Evolutionary conservation across 2,329 filamentous ascomycete genomes (phyloP).

Genomic region (Fusarium globosum): DNA sequence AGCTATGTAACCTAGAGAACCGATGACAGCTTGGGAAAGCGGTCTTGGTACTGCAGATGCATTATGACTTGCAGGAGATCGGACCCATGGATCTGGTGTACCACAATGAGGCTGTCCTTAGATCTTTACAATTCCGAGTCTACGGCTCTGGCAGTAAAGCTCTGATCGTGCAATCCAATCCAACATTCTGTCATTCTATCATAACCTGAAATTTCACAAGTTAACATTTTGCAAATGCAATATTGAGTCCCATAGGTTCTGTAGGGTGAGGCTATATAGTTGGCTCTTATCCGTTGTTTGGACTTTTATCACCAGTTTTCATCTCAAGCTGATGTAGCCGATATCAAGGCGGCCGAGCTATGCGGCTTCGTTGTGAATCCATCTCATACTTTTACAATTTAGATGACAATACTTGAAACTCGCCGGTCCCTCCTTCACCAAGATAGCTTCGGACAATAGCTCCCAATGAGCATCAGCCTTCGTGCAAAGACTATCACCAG

Average conservation of each 20-base stretch:
- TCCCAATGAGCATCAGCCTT: not conserved
- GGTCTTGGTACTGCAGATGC: not conserved
- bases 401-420: not conserved
- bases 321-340: not conserved
- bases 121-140: not conserved
- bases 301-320: not conserved
- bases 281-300: not conserved
- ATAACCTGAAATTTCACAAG: too few relatives aligned
- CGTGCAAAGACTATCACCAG: not conserved
- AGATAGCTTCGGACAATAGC: not conserved
- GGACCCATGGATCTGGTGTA: not conserved
- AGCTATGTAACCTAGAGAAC: not conserved
- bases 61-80: constrained; percentile 13
- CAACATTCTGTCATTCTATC: too few relatives aligned
- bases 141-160: not conserved
- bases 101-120: not conserved
- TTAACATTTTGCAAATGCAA: too few relatives aligned
- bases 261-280: not conserved
- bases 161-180: not conserved
- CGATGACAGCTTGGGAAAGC: not conserved
- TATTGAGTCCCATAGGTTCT: not conserved
- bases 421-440: not conserved
- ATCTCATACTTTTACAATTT: not conserved
- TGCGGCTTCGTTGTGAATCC: not conserved
- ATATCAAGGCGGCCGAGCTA: not conserved